Base-by-base conservation (phyloP, 2,329 filamentous ascomycete species). In the Dactylonectria estremocensis region DNA sequence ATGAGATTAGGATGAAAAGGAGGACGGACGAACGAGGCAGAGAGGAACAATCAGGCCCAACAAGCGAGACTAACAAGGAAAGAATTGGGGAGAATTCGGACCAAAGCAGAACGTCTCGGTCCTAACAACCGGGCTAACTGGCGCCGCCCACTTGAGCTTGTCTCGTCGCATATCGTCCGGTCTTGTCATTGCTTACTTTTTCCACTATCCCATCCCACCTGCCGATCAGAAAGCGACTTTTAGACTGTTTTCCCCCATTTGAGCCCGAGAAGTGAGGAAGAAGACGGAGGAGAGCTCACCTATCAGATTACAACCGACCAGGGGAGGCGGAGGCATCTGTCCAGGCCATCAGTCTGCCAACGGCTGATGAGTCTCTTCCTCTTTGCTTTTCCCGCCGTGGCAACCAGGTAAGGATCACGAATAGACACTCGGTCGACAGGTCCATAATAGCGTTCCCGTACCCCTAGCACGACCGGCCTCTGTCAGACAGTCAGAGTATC, bases 391-490 rank as follows among this genome's bases (percentile, higher is more conserved):
- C 72, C 66, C 62, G 62, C 66, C 69, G 61, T 69, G 70, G 69
- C 69, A 63, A 60, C 66, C 64, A 65, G 55, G 72, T 67, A 67
- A 68, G 72, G 74, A 73, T 76, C 66, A 71, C 66, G 58, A 50
- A 71, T 52, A 67, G 72, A 72, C 62, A 68, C 53, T 70, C 57
- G 69, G 69, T 63, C 58, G 73, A 72, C 65, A 72, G 71, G 68
- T 74, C 72, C 72, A 74, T 74, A 73, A 54, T 57, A 63, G 49
- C 58, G 52, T 55, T 53, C 58, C 49, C 58, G 58, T 50, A 43
- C 58, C 58, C 71, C 71, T 74, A 72, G 68, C 72, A 67, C 63
- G 58, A 71, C 72, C 72, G 64, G 69, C 64, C 70, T 69, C 68
- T 66, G 64, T 43, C 68, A 67, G 67, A 74, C 24, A 28, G 24